Evolutionary conservation across 1,284 basidiomycete species (phyloP).

Genomic region (Microbotryum saponariae): DNA sequence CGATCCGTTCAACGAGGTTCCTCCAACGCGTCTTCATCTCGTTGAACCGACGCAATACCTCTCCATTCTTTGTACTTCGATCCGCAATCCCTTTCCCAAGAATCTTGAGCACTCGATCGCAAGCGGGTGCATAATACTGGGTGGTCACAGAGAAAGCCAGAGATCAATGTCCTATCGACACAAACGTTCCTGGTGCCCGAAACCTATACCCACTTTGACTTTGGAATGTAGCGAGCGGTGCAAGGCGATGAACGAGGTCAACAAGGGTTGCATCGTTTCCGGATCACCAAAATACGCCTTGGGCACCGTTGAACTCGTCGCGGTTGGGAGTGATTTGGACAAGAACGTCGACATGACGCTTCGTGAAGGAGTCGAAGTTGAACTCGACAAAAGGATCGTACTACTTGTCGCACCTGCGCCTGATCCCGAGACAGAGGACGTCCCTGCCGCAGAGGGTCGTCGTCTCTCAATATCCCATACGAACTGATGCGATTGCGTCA

Average conservation of each 20-base stretch:
- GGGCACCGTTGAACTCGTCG: not conserved
- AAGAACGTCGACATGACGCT: too few species aligned
- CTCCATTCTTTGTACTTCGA: conserved; percentile 86
- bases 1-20: conserved; percentile 45
- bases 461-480: conserved; percentile 9
- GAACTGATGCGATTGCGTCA: conserved; percentile 67
- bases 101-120: conserved; percentile 82
- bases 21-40: conserved; percentile 79
- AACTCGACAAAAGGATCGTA: too few species aligned
- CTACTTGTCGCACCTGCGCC: too few species aligned
- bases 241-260: conserved; percentile 9
- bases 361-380: too few species aligned
- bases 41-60: conserved; percentile 74
- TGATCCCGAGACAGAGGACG: not conserved
- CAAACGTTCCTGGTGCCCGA: not conserved
- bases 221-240: conserved; percentile 20
- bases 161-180: not conserved
- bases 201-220: not conserved
- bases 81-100: conserved; percentile 86
- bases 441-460: not conserved
- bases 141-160: not conserved
- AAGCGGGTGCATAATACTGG: conserved; percentile 83
- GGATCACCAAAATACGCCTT: conserved; percentile 6
- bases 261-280: conserved; percentile 1
- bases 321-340: too few species aligned